Conservation (phyloP, 169 alveolate species). For the Eimeria maxima region DNA sequence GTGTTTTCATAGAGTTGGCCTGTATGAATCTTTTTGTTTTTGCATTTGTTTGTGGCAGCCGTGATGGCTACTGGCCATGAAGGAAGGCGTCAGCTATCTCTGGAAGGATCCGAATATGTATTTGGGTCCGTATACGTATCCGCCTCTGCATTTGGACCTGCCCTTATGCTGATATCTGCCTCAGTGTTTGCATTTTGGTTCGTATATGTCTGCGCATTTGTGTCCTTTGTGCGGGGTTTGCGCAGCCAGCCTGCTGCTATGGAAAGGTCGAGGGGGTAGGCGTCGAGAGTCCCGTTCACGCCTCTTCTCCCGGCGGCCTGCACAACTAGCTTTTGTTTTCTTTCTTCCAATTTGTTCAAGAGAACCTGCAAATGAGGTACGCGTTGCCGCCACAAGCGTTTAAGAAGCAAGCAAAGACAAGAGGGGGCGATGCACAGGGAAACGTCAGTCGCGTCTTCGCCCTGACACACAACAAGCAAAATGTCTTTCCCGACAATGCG, state of each 20-base stretch:
- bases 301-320: constrained; percentile 40
- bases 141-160: neutral
- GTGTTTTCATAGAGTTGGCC: neutral
- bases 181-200: neutral
- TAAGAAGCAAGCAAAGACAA: constrained; percentile 17
- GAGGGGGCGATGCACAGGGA: constrained; percentile 59
- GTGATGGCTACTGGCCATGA: neutral
- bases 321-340: neutral
- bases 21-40: too few species aligned
- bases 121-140: neutral
- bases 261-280: constrained; percentile 58
- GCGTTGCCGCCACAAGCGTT: constrained; percentile 61
- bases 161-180: neutral
- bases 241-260: constrained; percentile 61
- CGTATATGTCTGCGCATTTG: neutral
- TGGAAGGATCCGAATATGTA: neutral
- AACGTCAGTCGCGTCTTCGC: constrained; percentile 46
- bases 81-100: neutral
- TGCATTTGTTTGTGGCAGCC: neutral
- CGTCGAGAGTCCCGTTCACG: constrained; percentile 39
- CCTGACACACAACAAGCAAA: constrained; percentile 2
- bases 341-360: constrained; percentile 2
- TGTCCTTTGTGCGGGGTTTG: neutral
- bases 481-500: neutral
- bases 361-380: constrained; percentile 34